Evolutionary conservation across 192 early-diverging fungal genomes (phyloP), one percentile per base, ranked within the genome.

Genomic region (Gryganskiella cystojenkinii): DNA sequence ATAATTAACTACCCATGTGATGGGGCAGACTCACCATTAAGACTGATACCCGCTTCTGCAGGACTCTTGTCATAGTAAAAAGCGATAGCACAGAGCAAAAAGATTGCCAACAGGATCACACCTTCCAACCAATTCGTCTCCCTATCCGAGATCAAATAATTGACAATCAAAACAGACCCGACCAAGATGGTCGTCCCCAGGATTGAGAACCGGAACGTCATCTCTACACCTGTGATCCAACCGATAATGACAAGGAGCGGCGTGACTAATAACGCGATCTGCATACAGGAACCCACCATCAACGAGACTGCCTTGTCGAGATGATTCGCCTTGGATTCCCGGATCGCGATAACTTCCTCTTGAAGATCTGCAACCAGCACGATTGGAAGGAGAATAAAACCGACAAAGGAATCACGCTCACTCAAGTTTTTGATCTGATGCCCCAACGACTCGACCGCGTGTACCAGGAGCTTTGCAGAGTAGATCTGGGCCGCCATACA

Each of bases 71-170:
- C 65, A 54, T 75, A 76, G 22, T 49, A 92, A 69, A 91, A 95
- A 1, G 90, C 92, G 20, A 90, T 82, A 9, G 90, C 89, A 56
- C 95, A 85, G 25, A 96, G 88, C 33, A 86, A 51, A 79, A 94
- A 94, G 11, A 91, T 81, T 6, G 85, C 88, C 46, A 99, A 75
- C 45, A 99, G 81, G 80, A 96, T 86, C 28, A 83, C 73, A 0
- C 97, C 97, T 72, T 99, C 97, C 30, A 99, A 82, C 95, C 95
- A 99, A 83, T 98, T 96, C 1, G 92, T 92, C 33, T 91, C 75
- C 30, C 95, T 93, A 70, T 99, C 97, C 52, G 80, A 64, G 67
- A 93, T 88, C 33, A 94, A 80, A 71, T 92, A 93, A 73, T 93
- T 94, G 37, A 94, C 89, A 19, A 95, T 81, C 52, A 95, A 69